Evolutionary conservation across 2,329 filamentous ascomycete genomes (phyloP).

Genomic region (Thielaviopsis euricoi): DNA sequence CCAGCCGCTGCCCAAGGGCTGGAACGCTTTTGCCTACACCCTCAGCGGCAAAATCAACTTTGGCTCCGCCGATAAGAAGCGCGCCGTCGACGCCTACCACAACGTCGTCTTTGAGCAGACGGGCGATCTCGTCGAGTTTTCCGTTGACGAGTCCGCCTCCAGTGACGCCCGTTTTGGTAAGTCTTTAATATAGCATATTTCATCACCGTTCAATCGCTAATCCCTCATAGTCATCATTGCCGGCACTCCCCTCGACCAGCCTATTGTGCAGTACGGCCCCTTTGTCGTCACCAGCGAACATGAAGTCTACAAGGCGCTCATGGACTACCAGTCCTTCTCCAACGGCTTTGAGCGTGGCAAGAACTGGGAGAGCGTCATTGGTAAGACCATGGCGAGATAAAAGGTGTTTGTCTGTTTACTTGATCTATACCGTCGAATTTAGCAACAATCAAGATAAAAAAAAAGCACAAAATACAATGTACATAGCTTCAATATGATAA

Average conservation of each 20-base stretch:
- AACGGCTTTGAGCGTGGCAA: constrained; percentile 71
- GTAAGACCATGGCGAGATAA: constrained; percentile 54
- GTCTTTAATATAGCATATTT: constrained; percentile 4
- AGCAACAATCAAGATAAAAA: too few relatives aligned
- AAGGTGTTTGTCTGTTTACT: too few relatives aligned
- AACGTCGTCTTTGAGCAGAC: constrained; percentile 75
- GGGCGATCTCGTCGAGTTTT: constrained; percentile 59
- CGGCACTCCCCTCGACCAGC: constrained; percentile 64
- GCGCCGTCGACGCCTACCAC: constrained; percentile 52
- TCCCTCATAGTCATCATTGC: constrained; percentile 46
- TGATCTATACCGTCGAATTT: too few relatives aligned
- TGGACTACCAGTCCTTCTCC: constrained; percentile 53
- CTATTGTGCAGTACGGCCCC: constrained; percentile 69
- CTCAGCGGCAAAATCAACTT: constrained; percentile 57
- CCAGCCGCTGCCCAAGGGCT: constrained; percentile 61
- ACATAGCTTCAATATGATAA: neutral
- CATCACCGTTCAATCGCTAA: constrained; percentile 4
- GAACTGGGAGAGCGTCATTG: constrained; percentile 75
- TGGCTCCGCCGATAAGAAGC: constrained; percentile 33
- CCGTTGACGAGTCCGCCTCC: constrained; percentile 48
- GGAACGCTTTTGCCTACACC: constrained; percentile 83
- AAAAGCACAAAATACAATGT: too few relatives aligned
- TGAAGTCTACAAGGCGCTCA: constrained; percentile 59
- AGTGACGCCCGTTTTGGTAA: constrained; percentile 34
- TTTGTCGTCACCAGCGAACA: constrained; percentile 63